A percentile compares a stretch with the other conserved stretches of the same genome.
phyloP scores from a whole-genome alignment of 78 protist genomes.

The Mastigamoeba balamuthi region DNA sequence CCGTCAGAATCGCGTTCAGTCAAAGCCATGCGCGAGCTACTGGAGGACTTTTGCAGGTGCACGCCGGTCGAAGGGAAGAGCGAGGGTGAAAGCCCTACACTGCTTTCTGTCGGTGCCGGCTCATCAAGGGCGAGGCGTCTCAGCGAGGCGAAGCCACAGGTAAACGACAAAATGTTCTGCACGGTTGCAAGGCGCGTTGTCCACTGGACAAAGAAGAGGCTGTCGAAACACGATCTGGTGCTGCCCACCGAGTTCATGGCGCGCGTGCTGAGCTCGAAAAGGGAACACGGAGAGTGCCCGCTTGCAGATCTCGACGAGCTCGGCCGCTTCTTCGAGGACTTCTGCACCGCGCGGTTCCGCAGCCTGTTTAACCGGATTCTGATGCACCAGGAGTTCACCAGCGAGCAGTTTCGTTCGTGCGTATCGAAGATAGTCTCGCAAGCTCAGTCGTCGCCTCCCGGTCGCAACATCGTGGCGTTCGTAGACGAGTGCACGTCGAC shows the following conservation, averaged over 20 bases:
- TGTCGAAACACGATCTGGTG: neutral
- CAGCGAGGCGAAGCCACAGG: too few species aligned
- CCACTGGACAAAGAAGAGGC: neutral
- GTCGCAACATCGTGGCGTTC: neutral
- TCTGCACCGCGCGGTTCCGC: neutral
- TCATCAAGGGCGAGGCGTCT: too few species aligned
- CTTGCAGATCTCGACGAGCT: neutral
- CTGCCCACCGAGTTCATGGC: too few species aligned
- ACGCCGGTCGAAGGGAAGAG: too few species aligned
- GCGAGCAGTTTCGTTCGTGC: neutral
- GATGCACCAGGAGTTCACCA: neutral
- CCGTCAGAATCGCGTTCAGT: too few species aligned
- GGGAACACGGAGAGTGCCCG: too few species aligned
- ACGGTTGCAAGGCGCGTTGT: neutral
- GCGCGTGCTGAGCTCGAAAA: too few species aligned
- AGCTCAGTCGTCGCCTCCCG: neutral
- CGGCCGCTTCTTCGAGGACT: neutral
- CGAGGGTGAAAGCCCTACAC: too few species aligned
- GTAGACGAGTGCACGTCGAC: neutral
- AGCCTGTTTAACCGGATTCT: neutral
- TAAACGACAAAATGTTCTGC: neutral
- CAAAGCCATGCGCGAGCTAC: too few species aligned
- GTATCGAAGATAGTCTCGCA: neutral
- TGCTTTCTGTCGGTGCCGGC: too few species aligned
- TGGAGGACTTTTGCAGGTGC: too few species aligned